A percentile compares a stretch with the other conserved stretches of the same genome.
These are phyloP conservation scores for Alternaria arborescens DNA, from an alignment of 2,329 filamentous ascomycete genomes.

Conservation along the genomic window DNA sequence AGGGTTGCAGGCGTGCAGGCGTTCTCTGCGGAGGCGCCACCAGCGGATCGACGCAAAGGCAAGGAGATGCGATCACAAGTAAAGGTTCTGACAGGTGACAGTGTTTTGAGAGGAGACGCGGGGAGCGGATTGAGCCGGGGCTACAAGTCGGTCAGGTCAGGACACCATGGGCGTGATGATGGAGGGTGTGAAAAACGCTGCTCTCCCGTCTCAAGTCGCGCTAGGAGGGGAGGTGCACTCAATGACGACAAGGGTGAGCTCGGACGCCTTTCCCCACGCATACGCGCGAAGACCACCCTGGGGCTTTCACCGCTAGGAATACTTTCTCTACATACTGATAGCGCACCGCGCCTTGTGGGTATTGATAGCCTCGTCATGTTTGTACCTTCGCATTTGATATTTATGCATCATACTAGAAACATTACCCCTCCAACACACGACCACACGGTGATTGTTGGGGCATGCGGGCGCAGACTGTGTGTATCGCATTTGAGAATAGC, in stretches of 20 bases:
- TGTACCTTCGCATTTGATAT: background rate
- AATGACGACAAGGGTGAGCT: constrained; percentile 25
- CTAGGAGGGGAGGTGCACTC: constrained; percentile 12
- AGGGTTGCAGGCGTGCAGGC: constrained; percentile 10
- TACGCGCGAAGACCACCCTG: background rate
- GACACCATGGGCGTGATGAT: constrained; percentile 3
- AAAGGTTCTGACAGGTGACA: background rate
- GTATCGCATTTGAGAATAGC: constrained; percentile 16
- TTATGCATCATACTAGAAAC: background rate
- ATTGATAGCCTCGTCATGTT: background rate
- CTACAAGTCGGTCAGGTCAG: constrained; percentile 2
- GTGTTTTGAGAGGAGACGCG: background rate
- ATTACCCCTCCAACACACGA: background rate
- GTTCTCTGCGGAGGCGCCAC: constrained; percentile 4
- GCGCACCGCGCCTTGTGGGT: constrained; percentile 14
- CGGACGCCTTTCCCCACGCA: constrained; percentile 2
- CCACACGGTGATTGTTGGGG: background rate
- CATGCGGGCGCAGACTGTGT: background rate
- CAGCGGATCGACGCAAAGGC: constrained; percentile 3
- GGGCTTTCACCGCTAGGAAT: constrained; percentile 27
- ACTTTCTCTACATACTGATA: constrained; percentile 18
- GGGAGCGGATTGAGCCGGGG: constrained; percentile 6
- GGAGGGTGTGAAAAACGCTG: constrained; percentile 8
- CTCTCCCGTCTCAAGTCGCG: constrained; percentile 5
- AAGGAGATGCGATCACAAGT: background rate